phyloP scores from a whole-genome alignment of 2,329 filamentous ascomycete genomes.

The Penicillium freii region DNA sequence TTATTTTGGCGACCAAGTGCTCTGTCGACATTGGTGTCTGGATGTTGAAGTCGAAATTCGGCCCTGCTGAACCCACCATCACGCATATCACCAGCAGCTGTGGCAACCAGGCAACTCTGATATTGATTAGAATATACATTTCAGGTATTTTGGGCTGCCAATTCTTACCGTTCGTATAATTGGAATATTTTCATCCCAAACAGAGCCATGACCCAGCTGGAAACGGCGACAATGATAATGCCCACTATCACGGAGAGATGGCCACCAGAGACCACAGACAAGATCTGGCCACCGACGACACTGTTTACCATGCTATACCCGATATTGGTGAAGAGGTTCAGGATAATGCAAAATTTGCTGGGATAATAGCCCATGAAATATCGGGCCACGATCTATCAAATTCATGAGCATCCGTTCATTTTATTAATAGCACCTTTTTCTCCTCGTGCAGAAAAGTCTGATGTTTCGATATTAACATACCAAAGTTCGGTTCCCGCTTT shows the following conservation, averaged over 20 bases:
- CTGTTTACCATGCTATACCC: conserved; percentile 46
- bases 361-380: conserved; percentile 48
- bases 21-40: conserved; percentile 27
- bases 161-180: conserved; percentile 42
- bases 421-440: neutral
- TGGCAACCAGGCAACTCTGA: conserved; percentile 42
- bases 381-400: conserved; percentile 38
- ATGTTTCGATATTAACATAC: conserved; percentile 21
- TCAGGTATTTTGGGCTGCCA: neutral
- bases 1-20: conserved; percentile 36
- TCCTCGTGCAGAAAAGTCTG: neutral
- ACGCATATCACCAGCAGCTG: conserved; percentile 43
- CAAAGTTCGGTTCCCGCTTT: conserved; percentile 45
- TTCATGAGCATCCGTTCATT: conserved; percentile 10
- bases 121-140: neutral
- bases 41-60: conserved; percentile 36
- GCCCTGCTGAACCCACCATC: conserved; percentile 42
- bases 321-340: conserved; percentile 45
- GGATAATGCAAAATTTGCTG: conserved; percentile 39
- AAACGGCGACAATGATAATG: conserved; percentile 38
- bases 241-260: conserved; percentile 41
- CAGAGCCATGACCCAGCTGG: conserved; percentile 37
- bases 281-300: conserved; percentile 46
- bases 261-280: conserved; percentile 42
- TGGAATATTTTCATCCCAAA: conserved; percentile 46